Conservation (phyloP, 2,329 filamentous ascomycete species). For the Pyrenophora seminiperda region DNA sequence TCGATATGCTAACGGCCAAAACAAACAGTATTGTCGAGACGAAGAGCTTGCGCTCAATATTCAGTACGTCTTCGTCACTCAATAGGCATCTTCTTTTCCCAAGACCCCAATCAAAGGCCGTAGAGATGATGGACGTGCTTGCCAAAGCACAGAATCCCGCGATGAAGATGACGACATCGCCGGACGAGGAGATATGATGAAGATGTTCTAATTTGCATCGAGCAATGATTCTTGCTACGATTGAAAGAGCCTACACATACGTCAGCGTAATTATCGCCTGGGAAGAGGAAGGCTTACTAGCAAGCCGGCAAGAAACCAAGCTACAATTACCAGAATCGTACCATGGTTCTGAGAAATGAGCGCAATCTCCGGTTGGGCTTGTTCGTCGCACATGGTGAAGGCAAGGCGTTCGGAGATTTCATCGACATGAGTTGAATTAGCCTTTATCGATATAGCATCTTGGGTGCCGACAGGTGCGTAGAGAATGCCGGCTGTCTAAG, state of each 20-base stretch:
- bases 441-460: constrained; percentile 22
- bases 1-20: constrained; percentile 29
- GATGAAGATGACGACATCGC: constrained; percentile 28
- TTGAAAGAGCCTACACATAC: constrained; percentile 24
- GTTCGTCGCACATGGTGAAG: constrained; percentile 17
- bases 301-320: constrained; percentile 34
- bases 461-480: constrained; percentile 4
- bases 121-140: constrained; percentile 29
- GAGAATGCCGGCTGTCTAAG: constrained; percentile 16
- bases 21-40: constrained; percentile 32
- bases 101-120: constrained; percentile 26
- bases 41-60: constrained; percentile 29
- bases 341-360: constrained; percentile 36
- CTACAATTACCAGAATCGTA: constrained; percentile 32
- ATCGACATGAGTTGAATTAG: constrained; percentile 24
- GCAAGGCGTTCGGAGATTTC: constrained; percentile 24
- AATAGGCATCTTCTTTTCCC: constrained; percentile 27
- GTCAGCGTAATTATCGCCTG: constrained; percentile 7
- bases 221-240: constrained; percentile 20
- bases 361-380: constrained; percentile 19
- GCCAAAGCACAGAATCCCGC: constrained; percentile 30
- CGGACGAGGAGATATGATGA: constrained; percentile 16
- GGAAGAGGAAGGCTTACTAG: constrained; percentile 20
- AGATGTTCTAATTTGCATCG: constrained; percentile 21
- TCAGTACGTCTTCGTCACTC: constrained; percentile 1